Percentiles rank a stretch among this genome's conserved stretches.
Evolutionary conservation across 768 basidiomycete species (phyloP).

Genomic region (Leccinum ochraceum): DNA sequence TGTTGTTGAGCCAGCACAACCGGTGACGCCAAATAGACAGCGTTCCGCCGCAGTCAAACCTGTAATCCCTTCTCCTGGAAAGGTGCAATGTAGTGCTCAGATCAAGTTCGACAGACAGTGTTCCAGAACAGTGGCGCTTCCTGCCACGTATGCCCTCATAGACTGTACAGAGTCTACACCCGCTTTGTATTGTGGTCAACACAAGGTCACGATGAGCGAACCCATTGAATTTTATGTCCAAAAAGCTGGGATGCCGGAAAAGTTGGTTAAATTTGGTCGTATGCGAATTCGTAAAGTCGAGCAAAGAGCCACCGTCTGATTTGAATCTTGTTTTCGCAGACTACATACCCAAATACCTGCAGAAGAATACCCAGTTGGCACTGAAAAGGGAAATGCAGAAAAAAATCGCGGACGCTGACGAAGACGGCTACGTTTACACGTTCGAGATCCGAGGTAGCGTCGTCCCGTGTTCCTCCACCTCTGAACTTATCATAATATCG

Average conservation of each 20-base stretch:
- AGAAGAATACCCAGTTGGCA: slow-evolving; percentile 57
- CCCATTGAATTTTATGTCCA: slow-evolving; percentile 46
- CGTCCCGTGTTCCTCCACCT: not conserved
- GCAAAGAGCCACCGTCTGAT: slow-evolving; percentile 6
- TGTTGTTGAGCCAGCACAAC: slow-evolving; percentile 13
- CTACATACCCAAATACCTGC: slow-evolving; percentile 71
- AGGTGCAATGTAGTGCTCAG: slow-evolving; percentile 57
- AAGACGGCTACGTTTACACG: slow-evolving; percentile 76
- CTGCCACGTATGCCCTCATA: slow-evolving; percentile 26
- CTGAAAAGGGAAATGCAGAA: slow-evolving; percentile 57
- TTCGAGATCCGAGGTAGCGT: slow-evolving; percentile 73
- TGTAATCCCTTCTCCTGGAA: slow-evolving; percentile 19
- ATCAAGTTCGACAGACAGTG: slow-evolving; percentile 70
- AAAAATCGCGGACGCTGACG: slow-evolving; percentile 54
- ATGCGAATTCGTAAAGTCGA: slow-evolving; percentile 16
- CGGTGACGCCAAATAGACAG: slow-evolving; percentile 20
- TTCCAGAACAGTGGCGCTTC: slow-evolving; percentile 54
- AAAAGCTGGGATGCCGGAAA: slow-evolving; percentile 37
- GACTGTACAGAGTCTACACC: slow-evolving; percentile 24
- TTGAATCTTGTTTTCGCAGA: slow-evolving; percentile 39
- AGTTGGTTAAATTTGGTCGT: slow-evolving; percentile 64
- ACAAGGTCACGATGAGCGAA: slow-evolving; percentile 24
- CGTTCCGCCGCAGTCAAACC: slow-evolving; percentile 22
- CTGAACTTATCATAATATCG: slow-evolving; percentile 10
- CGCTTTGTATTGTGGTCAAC: slow-evolving; percentile 62